Percentiles rank a stretch among this genome's conserved stretches.
These are phyloP conservation scores for Astragalus membranaceus DNA, from an alignment of 306 rosid species.

Conservation along the genomic window DNA sequence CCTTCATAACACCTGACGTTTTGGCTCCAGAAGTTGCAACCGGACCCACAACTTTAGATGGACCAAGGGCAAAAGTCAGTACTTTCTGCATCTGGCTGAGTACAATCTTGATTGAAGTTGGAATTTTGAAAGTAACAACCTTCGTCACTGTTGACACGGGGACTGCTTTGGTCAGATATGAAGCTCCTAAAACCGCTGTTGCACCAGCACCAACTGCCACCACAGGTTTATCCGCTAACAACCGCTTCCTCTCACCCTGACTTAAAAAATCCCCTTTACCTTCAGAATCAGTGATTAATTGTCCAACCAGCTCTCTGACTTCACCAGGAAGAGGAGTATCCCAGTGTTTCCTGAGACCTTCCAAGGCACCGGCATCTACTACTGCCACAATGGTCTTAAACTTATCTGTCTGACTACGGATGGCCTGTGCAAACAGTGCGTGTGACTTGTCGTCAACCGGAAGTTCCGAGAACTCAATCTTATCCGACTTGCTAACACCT, in stretches of 20 bases:
- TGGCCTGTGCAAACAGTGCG: constrained; percentile 53
- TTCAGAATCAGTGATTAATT: constrained; percentile 35
- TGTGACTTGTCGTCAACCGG: constrained; percentile 58
- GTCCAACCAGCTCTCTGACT: constrained; percentile 46
- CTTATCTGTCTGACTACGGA: constrained; percentile 54
- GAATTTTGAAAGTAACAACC: constrained; percentile 46
- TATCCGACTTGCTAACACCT: constrained; percentile 1
- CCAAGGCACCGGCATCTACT: constrained; percentile 62
- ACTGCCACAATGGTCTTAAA: constrained; percentile 69
- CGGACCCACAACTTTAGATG: constrained; percentile 52
- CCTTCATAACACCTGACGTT: constrained; percentile 49
- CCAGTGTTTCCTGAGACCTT: constrained; percentile 80
- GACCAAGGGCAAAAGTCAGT: constrained; percentile 37
- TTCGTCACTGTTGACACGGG: constrained; percentile 63
- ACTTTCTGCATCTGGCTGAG: constrained; percentile 51
- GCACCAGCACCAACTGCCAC: constrained; percentile 88
- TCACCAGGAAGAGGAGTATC: constrained; percentile 53
- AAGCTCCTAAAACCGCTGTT: constrained; percentile 68
- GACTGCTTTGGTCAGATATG: constrained; percentile 63
- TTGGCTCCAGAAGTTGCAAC: constrained; percentile 59
- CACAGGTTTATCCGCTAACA: constrained; percentile 48
- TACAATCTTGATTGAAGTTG: constrained; percentile 50
- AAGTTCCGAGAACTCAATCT: constrained; percentile 49
- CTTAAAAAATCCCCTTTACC: constrained; percentile 28
- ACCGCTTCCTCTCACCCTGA: constrained; percentile 36